Evolutionary conservation across 768 basidiomycete species (phyloP).

Genomic region (Coprinopsis sp.): DNA sequence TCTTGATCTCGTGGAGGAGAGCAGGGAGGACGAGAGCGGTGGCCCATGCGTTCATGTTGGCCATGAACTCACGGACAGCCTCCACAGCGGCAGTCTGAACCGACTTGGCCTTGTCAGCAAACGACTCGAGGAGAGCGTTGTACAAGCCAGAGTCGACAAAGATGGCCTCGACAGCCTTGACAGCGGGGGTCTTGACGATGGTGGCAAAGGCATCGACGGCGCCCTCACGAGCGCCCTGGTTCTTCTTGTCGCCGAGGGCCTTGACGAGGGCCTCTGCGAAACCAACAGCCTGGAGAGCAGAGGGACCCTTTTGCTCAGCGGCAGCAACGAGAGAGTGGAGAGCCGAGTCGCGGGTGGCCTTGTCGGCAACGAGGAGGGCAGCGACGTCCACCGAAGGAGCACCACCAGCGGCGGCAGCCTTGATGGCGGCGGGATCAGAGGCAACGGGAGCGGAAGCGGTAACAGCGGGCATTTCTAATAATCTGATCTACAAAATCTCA

Average conservation of each 20-base stretch:
- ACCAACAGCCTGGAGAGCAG: conserved; percentile 63
- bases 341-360: conserved; percentile 70
- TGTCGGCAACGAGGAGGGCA: conserved; percentile 81
- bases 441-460: conserved; percentile 57
- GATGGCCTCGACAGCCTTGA: conserved; percentile 81
- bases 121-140: conserved; percentile 80
- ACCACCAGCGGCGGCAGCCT: conserved; percentile 44
- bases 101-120: conserved; percentile 92
- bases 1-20: conserved; percentile 90
- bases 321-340: conserved; percentile 64
- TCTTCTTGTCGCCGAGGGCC: conserved; percentile 94
- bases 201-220: conserved; percentile 68
- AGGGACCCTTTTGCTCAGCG: conserved; percentile 81
- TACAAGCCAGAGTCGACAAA: conserved; percentile 87
- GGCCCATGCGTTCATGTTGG: conserved; percentile 87
- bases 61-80: conserved; percentile 71
- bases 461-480: conserved; percentile 75
- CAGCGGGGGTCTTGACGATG: conserved; percentile 65
- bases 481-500: conserved; percentile 33
- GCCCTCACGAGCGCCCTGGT: conserved; percentile 84
- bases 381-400: conserved; percentile 66
- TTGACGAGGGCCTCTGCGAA: conserved; percentile 73
- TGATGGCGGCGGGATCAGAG: conserved; percentile 67
- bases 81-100: conserved; percentile 82
- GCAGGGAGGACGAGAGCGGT: conserved; percentile 76